Evolutionary conservation across 805 yeast genomes (phyloP).

Genomic region (Starmerella floricola): DNA sequence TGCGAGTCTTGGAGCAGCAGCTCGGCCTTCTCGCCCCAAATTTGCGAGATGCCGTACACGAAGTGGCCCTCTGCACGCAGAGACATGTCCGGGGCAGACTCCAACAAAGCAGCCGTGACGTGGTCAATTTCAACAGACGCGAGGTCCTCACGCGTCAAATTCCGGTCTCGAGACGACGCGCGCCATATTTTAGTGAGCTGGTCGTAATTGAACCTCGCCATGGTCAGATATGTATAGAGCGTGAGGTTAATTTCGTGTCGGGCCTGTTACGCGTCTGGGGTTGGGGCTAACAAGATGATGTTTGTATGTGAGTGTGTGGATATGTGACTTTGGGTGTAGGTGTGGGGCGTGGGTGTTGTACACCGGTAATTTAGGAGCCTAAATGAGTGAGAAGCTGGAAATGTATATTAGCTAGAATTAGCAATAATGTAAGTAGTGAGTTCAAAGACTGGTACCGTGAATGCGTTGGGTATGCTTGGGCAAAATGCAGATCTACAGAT

Average conservation of each 20-base stretch:
- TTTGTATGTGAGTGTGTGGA: too few species aligned
- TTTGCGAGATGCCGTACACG: conserved; percentile 18
- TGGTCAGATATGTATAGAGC: too few species aligned
- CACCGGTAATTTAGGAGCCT: too few species aligned
- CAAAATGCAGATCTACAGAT: too few species aligned
- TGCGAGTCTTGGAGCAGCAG: conserved; percentile 12
- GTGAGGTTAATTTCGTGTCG: not conserved
- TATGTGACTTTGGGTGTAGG: too few species aligned
- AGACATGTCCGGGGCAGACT: conserved; percentile 2
- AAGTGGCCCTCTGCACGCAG: conserved; percentile 20
- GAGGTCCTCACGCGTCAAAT: conserved; percentile 8
- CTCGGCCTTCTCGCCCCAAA: conserved; percentile 11
- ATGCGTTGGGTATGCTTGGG: too few species aligned
- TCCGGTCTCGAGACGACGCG: conserved; percentile 6
- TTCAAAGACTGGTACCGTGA: too few species aligned
- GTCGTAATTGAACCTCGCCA: not conserved
- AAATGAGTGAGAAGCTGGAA: too few species aligned
- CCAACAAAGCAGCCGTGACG: conserved; percentile 4
- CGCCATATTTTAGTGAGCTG: conserved; percentile 9
- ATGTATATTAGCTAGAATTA: too few species aligned
- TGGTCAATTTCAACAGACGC: conserved; percentile 1
- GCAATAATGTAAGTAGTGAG: too few species aligned
- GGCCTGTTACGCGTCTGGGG: not conserved
- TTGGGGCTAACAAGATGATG: not conserved
- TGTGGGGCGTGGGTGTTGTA: too few species aligned